Evolutionary conservation across 2,329 filamentous ascomycete species (phyloP), one percentile per base, ranked within the genome.

Genomic region (Pseudogymnoascus sp.): DNA sequence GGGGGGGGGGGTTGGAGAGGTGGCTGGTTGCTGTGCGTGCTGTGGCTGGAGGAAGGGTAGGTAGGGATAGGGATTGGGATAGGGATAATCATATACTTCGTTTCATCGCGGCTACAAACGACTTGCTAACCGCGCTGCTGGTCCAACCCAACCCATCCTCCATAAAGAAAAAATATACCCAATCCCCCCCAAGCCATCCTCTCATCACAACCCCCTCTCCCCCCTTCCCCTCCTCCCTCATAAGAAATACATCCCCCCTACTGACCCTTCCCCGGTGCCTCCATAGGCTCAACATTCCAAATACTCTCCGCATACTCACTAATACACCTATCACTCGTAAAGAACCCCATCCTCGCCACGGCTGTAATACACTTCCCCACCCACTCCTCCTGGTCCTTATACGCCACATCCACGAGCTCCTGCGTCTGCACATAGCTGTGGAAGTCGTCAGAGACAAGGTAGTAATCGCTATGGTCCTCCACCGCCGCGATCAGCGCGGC

Each of bases 401-500:
- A 99, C 60, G 91, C 88, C 77, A 93, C 88, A 72, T 99, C 95
- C 33, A 99, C 93, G 63, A 97, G 82, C 64, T 86, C 83, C 67
- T 99, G 95, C 7, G 95, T 96, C 76, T 93, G 86, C 70, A 96
- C 81, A 79, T 99, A 99, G 73, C 89, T 93, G 77, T 91, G 87
- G 83, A 99, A 99, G 76, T 99, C 95, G 73, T 99, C 95, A 40
- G 91, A 96, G 59, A 97, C 93, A 31, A 99, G 85, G 76, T 99
- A 99, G 80, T 96, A 97, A 76, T 99, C 95, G 40, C 95, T 93
- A 68, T 97, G 95, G 65, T 96, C 89, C 67, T 89, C 86, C 67
- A 99, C 93, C 9, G 91, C 89, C 67, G 88, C 85, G 68, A 96
- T 84, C 67, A 99, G 82, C 31, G 90, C 89, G n/a, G 83, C 81